phyloP scores from a whole-genome alignment of 495 filamentous ascomycete species.

The Cetradonia linearis region DNA sequence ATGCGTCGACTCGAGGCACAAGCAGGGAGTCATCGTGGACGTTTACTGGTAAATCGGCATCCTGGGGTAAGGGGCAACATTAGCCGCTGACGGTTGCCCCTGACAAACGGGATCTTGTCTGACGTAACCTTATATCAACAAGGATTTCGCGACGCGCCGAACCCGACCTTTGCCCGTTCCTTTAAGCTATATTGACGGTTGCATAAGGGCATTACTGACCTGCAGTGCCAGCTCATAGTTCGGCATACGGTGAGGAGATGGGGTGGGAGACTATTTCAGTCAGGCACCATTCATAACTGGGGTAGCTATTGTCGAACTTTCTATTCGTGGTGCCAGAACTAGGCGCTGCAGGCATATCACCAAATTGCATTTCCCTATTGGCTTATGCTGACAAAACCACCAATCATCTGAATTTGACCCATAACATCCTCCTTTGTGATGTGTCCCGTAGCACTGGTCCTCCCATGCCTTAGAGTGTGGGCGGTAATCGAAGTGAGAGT shows the following conservation, averaged over 20 bases:
- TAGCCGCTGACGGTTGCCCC: slow-evolving; percentile 6
- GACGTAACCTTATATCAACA: slow-evolving; percentile 8
- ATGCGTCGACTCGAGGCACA: too few relatives aligned
- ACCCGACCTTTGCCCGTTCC: background rate
- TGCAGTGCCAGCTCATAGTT: slow-evolving; percentile 11
- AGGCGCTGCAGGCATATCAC: slow-evolving; percentile 10
- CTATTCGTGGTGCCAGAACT: slow-evolving; percentile 2
- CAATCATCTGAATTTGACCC: background rate
- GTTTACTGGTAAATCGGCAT: too few relatives aligned
- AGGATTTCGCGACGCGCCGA: slow-evolving; percentile 1
- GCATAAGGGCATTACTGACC: background rate
- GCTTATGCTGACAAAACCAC: background rate
- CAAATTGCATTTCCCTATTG: background rate
- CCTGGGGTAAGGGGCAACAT: too few relatives aligned
- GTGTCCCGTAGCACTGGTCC: slow-evolving; percentile 2
- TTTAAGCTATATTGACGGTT: background rate
- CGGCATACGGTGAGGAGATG: background rate
- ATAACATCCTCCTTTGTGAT: background rate
- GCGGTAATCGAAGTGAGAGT: slow-evolving; percentile 9
- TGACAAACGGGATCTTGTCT: slow-evolving; percentile 4
- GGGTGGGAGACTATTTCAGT: background rate
- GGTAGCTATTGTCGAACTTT: background rate
- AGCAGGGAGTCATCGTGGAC: too few relatives aligned
- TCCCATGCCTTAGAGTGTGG: background rate
- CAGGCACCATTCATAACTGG: slow-evolving; percentile 1